phyloP scores from a whole-genome alignment of 1,284 basidiomycete species.

The Neonothopanus nambi region DNA sequence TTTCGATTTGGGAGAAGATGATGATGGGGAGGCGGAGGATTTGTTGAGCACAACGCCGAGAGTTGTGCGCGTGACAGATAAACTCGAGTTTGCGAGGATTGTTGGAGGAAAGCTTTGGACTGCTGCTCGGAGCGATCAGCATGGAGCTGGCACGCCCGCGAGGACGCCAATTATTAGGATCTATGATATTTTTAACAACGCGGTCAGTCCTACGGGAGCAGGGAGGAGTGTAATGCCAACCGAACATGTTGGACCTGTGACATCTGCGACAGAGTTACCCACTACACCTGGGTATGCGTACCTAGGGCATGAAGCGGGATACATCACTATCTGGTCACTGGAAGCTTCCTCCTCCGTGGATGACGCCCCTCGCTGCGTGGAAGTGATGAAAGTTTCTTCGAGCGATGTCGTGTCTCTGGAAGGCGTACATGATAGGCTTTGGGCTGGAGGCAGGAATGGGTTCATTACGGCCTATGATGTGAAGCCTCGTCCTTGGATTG shows the following conservation, averaged over 20 bases:
- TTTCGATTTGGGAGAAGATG: slow-evolving; percentile 25
- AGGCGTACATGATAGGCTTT: slow-evolving; percentile 79
- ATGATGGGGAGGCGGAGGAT: slow-evolving; percentile 28
- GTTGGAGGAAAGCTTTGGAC: slow-evolving; percentile 80
- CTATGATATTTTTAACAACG: slow-evolving; percentile 68
- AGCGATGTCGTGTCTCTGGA: slow-evolving; percentile 80
- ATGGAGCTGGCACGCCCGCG: slow-evolving; percentile 36
- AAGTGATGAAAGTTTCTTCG: slow-evolving; percentile 76
- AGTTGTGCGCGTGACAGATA: slow-evolving; percentile 75
- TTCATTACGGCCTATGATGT: slow-evolving; percentile 86
- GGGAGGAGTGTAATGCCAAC: slow-evolving; percentile 52
- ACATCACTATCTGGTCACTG: slow-evolving; percentile 77
- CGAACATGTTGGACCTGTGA: slow-evolving; percentile 78
- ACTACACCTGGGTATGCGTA: slow-evolving; percentile 69
- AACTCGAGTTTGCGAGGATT: slow-evolving; percentile 76
- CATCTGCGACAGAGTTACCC: slow-evolving; percentile 78
- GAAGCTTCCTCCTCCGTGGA: slow-evolving; percentile 33
- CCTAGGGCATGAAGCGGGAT: slow-evolving; percentile 94
- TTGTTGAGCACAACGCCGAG: slow-evolving; percentile 53
- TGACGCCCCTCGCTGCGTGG: slow-evolving; percentile 58
- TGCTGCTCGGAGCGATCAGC: slow-evolving; percentile 52
- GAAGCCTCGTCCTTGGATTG: slow-evolving; percentile 71
- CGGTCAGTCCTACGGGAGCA: slow-evolving; percentile 30
- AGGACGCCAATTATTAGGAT: slow-evolving; percentile 74
- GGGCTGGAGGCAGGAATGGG: slow-evolving; percentile 85